Evolutionary conservation across 2,329 filamentous ascomycete species (phyloP).

Genomic region (Trichophyton mentagrophytes): DNA sequence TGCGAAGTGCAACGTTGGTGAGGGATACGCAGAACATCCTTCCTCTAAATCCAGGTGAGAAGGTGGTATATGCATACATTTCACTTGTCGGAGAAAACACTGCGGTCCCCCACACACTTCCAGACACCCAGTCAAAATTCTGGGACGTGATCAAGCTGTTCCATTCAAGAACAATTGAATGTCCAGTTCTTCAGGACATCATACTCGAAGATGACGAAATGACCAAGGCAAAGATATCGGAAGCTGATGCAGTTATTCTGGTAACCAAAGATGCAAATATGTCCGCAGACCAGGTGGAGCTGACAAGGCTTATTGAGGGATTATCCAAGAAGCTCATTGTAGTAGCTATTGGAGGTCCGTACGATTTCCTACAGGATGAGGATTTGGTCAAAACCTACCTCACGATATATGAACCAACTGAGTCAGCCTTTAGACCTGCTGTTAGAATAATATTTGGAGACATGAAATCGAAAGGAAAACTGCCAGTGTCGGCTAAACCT

Average conservation of each 20-base stretch:
- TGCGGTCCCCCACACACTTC: neutral
- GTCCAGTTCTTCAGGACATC: slow-evolving; percentile 10
- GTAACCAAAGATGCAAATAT: slow-evolving; percentile 30
- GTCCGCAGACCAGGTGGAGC: slow-evolving; percentile 24
- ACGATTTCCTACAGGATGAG: slow-evolving; percentile 31
- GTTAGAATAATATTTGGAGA: slow-evolving; percentile 29
- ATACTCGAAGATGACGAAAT: slow-evolving; percentile 19
- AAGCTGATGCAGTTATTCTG: slow-evolving; percentile 30
- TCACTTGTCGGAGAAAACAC: neutral
- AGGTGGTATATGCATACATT: neutral
- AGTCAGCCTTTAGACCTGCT: slow-evolving; percentile 31
- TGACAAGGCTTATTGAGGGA: slow-evolving; percentile 24
- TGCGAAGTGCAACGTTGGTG: neutral
- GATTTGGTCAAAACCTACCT: slow-evolving; percentile 29
- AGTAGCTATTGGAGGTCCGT: slow-evolving; percentile 33
- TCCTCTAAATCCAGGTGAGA: neutral
- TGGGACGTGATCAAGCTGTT: neutral
- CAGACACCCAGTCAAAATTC: neutral
- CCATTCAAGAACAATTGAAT: neutral
- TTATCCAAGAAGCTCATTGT: slow-evolving; percentile 23
- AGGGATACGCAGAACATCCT: neutral
- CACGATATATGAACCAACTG: slow-evolving; percentile 34
- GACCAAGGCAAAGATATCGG: slow-evolving; percentile 21
- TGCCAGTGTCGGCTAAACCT: slow-evolving; percentile 23
- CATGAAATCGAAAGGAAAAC: slow-evolving; percentile 18